These are phyloP conservation scores for Camelina laxa DNA, from an alignment of 345 rosid species.

Conservation along the genomic window DNA sequence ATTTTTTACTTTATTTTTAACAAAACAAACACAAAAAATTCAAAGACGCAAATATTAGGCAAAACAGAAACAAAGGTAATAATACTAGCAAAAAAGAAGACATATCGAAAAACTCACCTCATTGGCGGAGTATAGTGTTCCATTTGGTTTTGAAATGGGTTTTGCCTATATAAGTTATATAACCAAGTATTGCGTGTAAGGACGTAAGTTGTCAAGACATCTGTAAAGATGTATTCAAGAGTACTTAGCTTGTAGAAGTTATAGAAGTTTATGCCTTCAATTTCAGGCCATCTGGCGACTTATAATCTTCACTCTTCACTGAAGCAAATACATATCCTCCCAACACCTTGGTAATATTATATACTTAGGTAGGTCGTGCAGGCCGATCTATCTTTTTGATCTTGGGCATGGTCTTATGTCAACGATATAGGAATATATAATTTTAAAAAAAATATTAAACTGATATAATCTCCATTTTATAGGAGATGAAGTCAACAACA, in stretches of 20 bases:
- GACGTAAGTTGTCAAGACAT: too few species aligned
- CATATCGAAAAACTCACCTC: neutral
- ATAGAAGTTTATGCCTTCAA: neutral
- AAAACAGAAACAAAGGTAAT: neutral
- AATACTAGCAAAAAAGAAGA: neutral
- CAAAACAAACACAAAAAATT: neutral
- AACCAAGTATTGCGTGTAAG: neutral
- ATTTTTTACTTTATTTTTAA: too few species aligned
- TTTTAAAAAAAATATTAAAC: too few species aligned
- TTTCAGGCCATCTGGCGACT: too few species aligned
- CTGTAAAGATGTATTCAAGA: neutral
- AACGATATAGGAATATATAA: conserved; percentile 12
- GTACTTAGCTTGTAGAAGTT: neutral
- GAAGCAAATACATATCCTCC: neutral
- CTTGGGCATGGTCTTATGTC: conserved; percentile 33
- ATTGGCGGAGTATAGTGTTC: neutral
- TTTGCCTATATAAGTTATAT: neutral
- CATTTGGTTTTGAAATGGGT: neutral
- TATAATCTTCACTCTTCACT: neutral
- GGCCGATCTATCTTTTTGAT: conserved; percentile 36
- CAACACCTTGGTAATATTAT: neutral
- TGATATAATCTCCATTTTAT: neutral
- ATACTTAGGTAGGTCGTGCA: conserved; percentile 38
- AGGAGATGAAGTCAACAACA: conserved; percentile 35
- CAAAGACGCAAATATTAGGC: neutral